Conservation (phyloP, 2,329 filamentous ascomycete genomes). For the Tolypocladium album region DNA sequence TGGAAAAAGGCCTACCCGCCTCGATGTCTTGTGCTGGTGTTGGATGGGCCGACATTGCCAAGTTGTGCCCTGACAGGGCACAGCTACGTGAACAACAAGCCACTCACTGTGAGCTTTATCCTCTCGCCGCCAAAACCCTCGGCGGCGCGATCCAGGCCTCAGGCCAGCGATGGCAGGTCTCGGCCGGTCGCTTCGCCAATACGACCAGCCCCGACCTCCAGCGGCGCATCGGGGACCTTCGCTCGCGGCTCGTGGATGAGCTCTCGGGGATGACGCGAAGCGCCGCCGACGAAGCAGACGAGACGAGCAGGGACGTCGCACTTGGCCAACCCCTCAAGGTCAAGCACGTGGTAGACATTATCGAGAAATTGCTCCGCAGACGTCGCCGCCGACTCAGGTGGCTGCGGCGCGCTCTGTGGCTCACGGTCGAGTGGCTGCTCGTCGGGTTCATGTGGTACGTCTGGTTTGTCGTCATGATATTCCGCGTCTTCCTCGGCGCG, state of each 20-base stretch:
- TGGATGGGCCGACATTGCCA: conserved; percentile 33
- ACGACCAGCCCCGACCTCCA: conserved; percentile 44
- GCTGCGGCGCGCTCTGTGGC: conserved; percentile 66
- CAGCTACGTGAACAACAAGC: conserved; percentile 23
- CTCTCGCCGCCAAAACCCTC: conserved; percentile 41
- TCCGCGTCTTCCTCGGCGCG: conserved; percentile 53
- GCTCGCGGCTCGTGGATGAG: conserved; percentile 37
- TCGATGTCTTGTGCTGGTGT: conserved; percentile 11
- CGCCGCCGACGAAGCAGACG: conserved; percentile 70
- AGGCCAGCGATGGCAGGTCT: conserved; percentile 44
- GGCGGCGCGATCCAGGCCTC: conserved; percentile 34
- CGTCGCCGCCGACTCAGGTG: conserved; percentile 60
- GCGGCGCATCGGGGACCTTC: conserved; percentile 33
- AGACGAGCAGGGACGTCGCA: conserved; percentile 64
- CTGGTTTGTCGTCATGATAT: conserved; percentile 77
- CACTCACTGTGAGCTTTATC: conserved; percentile 34
- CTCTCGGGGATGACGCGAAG: conserved; percentile 51
- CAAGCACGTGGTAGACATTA: conserved; percentile 68
- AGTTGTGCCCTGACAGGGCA: conserved; percentile 24
- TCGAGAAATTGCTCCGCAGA: conserved; percentile 64
- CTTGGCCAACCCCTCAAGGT: conserved; percentile 68
- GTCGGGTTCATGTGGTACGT: conserved; percentile 90
- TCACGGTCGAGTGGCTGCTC: conserved; percentile 76
- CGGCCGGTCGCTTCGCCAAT: conserved; percentile 47
- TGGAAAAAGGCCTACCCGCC: conserved; percentile 10